phyloP scores from a whole-genome alignment of 148 eudicot genomes.

The Camellia japonica region DNA sequence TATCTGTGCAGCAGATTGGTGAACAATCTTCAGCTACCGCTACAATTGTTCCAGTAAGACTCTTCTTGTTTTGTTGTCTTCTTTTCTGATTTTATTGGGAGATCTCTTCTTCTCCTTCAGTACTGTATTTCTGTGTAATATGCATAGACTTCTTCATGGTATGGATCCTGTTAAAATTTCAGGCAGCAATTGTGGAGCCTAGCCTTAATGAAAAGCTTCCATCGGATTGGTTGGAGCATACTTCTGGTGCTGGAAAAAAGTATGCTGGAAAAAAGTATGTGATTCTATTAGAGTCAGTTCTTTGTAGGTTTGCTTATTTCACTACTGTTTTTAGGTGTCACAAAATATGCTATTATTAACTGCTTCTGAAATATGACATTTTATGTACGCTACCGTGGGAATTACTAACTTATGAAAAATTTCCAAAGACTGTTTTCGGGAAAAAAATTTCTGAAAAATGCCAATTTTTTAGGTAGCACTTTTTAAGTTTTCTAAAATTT shows the following conservation, averaged over 20 bases:
- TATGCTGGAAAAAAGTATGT: slow-evolving; percentile 73
- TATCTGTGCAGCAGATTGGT: slow-evolving; percentile 38
- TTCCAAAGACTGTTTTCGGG: no score
- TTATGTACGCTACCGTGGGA: not conserved
- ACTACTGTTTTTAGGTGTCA: not conserved
- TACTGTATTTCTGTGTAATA: not conserved
- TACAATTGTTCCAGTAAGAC: slow-evolving; percentile 32
- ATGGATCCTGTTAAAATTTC: slow-evolving; percentile 18
- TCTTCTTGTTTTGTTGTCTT: not conserved
- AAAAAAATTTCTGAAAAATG: no score
- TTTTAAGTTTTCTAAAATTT: no score
- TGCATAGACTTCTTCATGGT: not conserved
- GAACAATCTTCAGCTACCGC: slow-evolving; percentile 37
- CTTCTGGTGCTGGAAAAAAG: slow-evolving; percentile 72
- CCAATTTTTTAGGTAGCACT: no score
- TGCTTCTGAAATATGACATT: not conserved
- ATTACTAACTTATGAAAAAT: not conserved
- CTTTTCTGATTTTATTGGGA: not conserved
- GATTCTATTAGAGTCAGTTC: not conserved
- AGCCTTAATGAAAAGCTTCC: slow-evolving; percentile 37
- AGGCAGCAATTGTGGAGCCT: slow-evolving; percentile 47
- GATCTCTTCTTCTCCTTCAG: slow-evolving; percentile 5
- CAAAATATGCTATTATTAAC: not conserved
- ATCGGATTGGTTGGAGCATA: slow-evolving; percentile 82
- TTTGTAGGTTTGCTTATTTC: not conserved